Conservation (phyloP, 495 filamentous ascomycete genomes). For the Penicillium parvum region DNA sequence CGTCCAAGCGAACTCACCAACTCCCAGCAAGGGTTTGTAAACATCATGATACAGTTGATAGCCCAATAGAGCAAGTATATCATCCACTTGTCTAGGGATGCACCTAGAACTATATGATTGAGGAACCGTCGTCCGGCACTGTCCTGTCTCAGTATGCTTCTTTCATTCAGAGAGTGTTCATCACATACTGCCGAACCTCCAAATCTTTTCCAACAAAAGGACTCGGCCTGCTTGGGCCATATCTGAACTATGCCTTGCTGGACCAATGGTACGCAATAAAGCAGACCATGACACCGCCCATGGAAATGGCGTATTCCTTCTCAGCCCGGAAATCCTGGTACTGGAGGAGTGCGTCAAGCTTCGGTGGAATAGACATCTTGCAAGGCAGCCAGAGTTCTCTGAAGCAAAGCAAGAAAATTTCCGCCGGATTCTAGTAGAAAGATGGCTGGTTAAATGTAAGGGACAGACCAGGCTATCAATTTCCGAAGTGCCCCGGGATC, state of each 20-base stretch:
- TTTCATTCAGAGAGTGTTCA: background rate
- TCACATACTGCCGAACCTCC: slow-evolving; percentile 1
- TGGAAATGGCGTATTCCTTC: slow-evolving; percentile 11
- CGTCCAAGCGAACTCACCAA: background rate
- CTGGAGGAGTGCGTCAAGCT: background rate
- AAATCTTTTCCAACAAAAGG: background rate
- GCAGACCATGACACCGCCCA: slow-evolving; percentile 6
- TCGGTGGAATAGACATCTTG: background rate
- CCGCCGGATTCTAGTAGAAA: too few relatives aligned
- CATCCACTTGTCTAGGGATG: background rate
- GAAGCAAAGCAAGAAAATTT: too few relatives aligned
- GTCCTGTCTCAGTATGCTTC: background rate
- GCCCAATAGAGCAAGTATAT: slow-evolving; percentile 31
- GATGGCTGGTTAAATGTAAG: too few relatives aligned
- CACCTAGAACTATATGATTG: background rate
- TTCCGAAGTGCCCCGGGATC: too few relatives aligned
- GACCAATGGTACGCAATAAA: slow-evolving; percentile 3
- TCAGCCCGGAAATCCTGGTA: slow-evolving; percentile 6
- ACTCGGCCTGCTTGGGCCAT: background rate
- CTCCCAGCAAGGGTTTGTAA: slow-evolving; percentile 25
- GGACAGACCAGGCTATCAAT: too few relatives aligned
- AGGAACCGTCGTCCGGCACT: background rate
- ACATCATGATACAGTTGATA: slow-evolving; percentile 46
- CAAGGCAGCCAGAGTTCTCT: background rate
- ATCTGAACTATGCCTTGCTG: background rate